These are phyloP conservation scores for Nannochloris sp. DNA, from an alignment of 139 green algal genomes.

Conservation along the genomic window DNA sequence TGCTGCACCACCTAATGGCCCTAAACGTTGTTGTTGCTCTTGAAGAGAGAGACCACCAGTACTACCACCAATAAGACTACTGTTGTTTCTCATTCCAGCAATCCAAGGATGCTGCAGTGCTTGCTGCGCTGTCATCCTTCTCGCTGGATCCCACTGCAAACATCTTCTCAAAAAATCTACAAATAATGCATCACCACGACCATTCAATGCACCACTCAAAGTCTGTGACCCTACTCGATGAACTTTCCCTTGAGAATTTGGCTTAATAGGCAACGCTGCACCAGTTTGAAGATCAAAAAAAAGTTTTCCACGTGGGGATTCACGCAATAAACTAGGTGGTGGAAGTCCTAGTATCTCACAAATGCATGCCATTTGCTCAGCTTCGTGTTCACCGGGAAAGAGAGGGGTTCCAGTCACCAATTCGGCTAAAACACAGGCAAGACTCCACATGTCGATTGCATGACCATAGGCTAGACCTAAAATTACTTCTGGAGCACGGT, in stretches of 20 bases:
- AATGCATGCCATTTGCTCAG: slow-evolving; percentile 83
- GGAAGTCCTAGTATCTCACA: slow-evolving; percentile 74
- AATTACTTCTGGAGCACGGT: slow-evolving; percentile 87
- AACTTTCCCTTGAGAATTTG: slow-evolving; percentile 7
- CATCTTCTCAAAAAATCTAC: slow-evolving; percentile 38
- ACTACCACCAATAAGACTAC: too few species aligned
- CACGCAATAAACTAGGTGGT: slow-evolving; percentile 50
- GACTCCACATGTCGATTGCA: slow-evolving; percentile 94
- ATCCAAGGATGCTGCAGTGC: slow-evolving; percentile 70
- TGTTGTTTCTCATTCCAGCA: too few species aligned
- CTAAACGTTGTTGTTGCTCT: neutral
- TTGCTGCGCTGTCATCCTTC: slow-evolving; percentile 52
- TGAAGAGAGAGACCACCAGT: neutral
- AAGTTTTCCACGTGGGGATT: slow-evolving; percentile 51
- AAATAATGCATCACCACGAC: slow-evolving; percentile 1
- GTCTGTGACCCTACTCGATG: neutral
- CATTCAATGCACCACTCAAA: slow-evolving; percentile 1
- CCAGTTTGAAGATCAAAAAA: too few species aligned
- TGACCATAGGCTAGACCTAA: slow-evolving; percentile 75
- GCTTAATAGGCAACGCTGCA: neutral
- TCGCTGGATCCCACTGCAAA: slow-evolving; percentile 59
- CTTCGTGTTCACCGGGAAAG: slow-evolving; percentile 52
- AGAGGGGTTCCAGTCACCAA: slow-evolving; percentile 10
- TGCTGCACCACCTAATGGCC: neutral
- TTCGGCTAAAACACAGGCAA: slow-evolving; percentile 79